phyloP scores from a whole-genome alignment of 805 yeast genomes.

The Ogataea philodendri region DNA sequence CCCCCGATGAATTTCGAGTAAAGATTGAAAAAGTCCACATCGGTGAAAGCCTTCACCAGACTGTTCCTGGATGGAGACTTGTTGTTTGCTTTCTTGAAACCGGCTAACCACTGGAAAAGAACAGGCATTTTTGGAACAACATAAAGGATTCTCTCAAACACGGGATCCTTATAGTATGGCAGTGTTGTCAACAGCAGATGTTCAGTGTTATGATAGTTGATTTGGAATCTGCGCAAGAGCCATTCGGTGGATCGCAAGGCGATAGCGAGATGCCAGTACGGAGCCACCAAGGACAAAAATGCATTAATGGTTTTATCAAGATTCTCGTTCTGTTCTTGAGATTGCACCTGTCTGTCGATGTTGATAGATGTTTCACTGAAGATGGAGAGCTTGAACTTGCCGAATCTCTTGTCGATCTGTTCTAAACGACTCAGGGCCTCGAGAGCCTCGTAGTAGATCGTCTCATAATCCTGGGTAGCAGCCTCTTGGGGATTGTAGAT shows the following conservation, averaged over 20 bases:
- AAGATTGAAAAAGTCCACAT: constrained; percentile 62
- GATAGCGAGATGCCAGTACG: constrained; percentile 72
- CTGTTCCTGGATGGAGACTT: constrained; percentile 66
- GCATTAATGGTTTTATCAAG: constrained; percentile 72
- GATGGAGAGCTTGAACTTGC: constrained; percentile 63
- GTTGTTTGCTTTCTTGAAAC: constrained; percentile 54
- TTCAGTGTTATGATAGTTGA: constrained; percentile 80
- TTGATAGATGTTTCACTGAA: constrained; percentile 79
- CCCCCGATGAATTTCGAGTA: constrained; percentile 56
- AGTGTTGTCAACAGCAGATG: constrained; percentile 64
- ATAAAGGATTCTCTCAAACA: constrained; percentile 73
- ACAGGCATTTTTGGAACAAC: constrained; percentile 74
- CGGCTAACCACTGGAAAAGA: constrained; percentile 67
- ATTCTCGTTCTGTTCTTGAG: constrained; percentile 71
- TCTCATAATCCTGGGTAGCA: constrained; percentile 90
- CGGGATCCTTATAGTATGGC: constrained; percentile 74
- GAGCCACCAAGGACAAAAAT: constrained; percentile 70
- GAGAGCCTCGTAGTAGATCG: constrained; percentile 64
- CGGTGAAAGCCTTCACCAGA: constrained; percentile 70
- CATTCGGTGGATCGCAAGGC: constrained; percentile 87
- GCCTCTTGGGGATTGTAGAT: constrained; percentile 85
- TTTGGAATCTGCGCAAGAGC: constrained; percentile 88
- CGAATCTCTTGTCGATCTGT: constrained; percentile 71
- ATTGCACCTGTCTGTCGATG: constrained; percentile 80
- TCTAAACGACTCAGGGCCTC: constrained; percentile 77